Base-by-base conservation (phyloP, 768 basidiomycete species). In the Rhizopogon vulgaris region DNA sequence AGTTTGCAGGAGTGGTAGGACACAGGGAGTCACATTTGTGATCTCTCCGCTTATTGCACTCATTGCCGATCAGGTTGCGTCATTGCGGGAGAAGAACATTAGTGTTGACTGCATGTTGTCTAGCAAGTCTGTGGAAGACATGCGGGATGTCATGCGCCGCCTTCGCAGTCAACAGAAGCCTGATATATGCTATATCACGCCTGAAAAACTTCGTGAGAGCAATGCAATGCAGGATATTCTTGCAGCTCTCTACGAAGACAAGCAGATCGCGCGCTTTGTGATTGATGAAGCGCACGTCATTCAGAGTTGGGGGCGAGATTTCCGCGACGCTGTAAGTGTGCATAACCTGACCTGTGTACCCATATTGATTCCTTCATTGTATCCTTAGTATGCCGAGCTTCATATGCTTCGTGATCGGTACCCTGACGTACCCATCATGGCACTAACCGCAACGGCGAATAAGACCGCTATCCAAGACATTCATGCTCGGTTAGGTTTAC, bases 261-360 rank as follows among this genome's bases (percentile, higher is more conserved):
- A 75, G 4, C 71, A 78, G 52, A 65, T 99, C 38, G 93, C 91
- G 12, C 75, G 95, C 30, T 95, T 99, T 63, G 94, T 96, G 1
- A 79, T 97, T 47, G 96, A 99, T 63, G 96, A 99, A 65, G 95
- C 94, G 2, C 96, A 99, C 66, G 93, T 92, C 65, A 89, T 98
- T 39, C 85, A 84, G 12, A 84, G 84, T 18, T 98, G 96, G 96
- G 96, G 95, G 6, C 84, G 94, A 61, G 87, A 94, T 63, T 94
- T 96, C 62, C 82, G 95, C 46, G 80, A 81, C n/a, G 80, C 87
- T 24, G 88, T 90, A 69, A 58, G 84, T 65, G 4, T 22, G 32
- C 27, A 49, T 32, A 24, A 45, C 27, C 6, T 52, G 51, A 34
- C 30, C 34, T 12, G 15, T n/a, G 18, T n/a, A 38, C 14, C 17